Conservation (phyloP, 805 yeast species). For the Cyberlindnera sargentensis region DNA sequence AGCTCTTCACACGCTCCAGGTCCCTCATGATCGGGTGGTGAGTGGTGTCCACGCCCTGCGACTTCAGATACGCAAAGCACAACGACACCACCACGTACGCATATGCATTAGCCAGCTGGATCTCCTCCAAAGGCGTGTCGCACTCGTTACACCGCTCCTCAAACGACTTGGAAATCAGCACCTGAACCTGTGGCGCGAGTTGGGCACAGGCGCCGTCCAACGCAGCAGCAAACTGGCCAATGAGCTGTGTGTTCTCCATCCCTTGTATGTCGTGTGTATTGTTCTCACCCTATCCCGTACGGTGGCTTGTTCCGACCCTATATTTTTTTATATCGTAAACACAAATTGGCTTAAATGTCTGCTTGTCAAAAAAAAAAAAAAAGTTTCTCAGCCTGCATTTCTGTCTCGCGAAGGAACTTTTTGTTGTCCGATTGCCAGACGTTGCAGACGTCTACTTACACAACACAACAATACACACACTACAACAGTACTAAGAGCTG, state of each 20-base stretch:
- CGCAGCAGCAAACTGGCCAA: constrained; percentile 32
- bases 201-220: constrained; percentile 32
- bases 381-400: constrained; percentile 4
- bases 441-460: no score
- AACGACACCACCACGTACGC: constrained; percentile 44
- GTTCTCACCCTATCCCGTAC: background rate
- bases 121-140: constrained; percentile 22
- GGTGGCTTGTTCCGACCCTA: background rate
- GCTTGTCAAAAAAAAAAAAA: no score
- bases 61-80: constrained; percentile 51
- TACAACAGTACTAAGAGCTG: no score
- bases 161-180: constrained; percentile 32
- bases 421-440: no score
- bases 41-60: constrained; percentile 49
- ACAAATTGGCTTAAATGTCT: no score
- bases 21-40: constrained; percentile 61
- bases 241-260: constrained; percentile 42
- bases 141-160: constrained; percentile 29
- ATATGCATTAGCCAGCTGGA: constrained; percentile 9
- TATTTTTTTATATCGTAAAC: no score
- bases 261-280: background rate
- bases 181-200: constrained; percentile 29
- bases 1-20: constrained; percentile 56
- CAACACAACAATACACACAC: no score
- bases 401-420: constrained; percentile 4